Evolutionary conservation across 208 protist species (phyloP).

Genomic region (Crithidia sp.): DNA sequence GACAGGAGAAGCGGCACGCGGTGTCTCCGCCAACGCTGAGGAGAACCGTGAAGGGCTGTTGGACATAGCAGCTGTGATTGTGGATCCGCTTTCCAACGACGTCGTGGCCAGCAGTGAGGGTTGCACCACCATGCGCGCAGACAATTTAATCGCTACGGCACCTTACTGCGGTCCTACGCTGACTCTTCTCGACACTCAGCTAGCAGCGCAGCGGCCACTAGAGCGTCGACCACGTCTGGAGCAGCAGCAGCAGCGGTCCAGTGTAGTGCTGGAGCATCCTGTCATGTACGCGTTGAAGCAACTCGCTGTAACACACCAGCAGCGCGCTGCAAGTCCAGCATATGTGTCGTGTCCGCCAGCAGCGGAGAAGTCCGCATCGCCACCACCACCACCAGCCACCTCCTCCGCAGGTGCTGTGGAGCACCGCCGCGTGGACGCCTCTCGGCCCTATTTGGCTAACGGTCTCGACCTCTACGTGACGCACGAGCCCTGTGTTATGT

Average conservation of each 20-base stretch:
- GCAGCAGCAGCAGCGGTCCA: neutral
- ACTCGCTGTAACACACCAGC: conserved; percentile 42
- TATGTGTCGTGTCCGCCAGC: too few species aligned
- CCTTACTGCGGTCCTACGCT: conserved; percentile 36
- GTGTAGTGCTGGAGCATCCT: conserved; percentile 69
- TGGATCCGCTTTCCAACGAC: conserved; percentile 42
- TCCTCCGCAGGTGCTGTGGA: too few species aligned
- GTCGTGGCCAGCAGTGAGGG: conserved; percentile 60
- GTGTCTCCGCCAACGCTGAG: neutral
- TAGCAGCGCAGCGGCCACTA: neutral
- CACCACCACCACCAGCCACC: too few species aligned
- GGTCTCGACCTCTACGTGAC: conserved; percentile 85
- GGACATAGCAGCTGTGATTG: conserved; percentile 53
- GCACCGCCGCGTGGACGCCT: neutral
- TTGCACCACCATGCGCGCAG: conserved; percentile 34
- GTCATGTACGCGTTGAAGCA: conserved; percentile 77
- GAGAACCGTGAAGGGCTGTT: conserved; percentile 14
- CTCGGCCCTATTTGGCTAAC: conserved; percentile 88
- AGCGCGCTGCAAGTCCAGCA: neutral
- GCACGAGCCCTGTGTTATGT: conserved; percentile 95
- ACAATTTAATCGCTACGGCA: conserved; percentile 38
- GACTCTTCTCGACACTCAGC: neutral
- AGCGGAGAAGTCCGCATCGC: neutral
- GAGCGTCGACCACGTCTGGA: neutral
- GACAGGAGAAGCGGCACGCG: neutral